phyloP scores from a whole-genome alignment of 176 grass and related monocot genomes.

The Cenchrus purpureus region DNA sequence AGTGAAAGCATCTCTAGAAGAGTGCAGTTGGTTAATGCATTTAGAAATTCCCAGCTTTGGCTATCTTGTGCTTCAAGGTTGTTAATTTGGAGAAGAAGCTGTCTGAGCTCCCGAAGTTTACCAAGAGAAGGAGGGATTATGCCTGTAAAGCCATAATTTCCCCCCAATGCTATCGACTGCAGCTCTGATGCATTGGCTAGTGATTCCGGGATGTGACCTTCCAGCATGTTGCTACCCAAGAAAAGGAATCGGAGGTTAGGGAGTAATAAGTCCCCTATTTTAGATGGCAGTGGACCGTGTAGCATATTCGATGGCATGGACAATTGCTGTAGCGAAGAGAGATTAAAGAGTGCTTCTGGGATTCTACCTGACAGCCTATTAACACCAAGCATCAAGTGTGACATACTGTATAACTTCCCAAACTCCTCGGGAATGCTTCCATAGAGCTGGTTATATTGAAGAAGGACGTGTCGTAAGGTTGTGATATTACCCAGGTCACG shows the following conservation, averaged over 20 bases:
- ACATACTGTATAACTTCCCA: background rate
- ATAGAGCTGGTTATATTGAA: background rate
- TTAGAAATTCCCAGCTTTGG: background rate
- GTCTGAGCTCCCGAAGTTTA: background rate
- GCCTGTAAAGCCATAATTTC: background rate
- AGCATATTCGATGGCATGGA: background rate
- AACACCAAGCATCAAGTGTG: background rate
- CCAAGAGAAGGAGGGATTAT: background rate
- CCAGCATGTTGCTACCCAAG: background rate
- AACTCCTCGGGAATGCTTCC: background rate
- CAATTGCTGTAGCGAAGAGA: background rate
- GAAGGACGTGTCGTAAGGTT: background rate
- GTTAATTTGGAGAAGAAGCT: background rate
- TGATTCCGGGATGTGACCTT: background rate
- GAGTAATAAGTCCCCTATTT: background rate
- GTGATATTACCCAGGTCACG: background rate
- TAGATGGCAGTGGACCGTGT: background rate
- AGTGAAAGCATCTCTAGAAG: constrained; percentile 5
- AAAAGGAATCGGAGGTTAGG: background rate
- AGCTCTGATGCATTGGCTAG: background rate
- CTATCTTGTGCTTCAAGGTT: background rate
- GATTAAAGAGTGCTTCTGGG: background rate
- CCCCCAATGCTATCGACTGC: background rate
- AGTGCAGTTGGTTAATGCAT: background rate
- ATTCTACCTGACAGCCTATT: background rate